phyloP scores from a whole-genome alignment of 257 asterid genomes.

The Rauvolfia tetraphylla region DNA sequence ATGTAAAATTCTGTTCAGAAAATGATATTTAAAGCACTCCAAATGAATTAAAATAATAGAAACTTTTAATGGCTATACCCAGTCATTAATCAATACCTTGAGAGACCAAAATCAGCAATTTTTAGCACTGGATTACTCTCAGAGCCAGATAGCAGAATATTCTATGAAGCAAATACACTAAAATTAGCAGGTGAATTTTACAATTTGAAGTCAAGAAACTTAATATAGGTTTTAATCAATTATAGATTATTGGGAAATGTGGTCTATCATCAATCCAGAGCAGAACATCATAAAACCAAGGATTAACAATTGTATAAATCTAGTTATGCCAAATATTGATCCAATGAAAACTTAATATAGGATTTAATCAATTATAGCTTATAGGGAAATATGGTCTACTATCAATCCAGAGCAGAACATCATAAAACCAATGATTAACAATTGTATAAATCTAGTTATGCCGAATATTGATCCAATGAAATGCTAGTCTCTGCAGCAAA shows the following conservation, averaged over 20 bases:
- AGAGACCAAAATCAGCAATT: conserved; percentile 60
- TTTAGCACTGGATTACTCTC: conserved; percentile 40
- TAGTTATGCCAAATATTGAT: too few species aligned
- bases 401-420: not conserved
- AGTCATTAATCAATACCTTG: conserved; percentile 33
- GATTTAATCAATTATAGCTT: not conserved
- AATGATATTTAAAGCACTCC: conserved; percentile 7
- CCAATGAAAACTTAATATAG: not conserved
- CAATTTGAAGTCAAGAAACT: not conserved
- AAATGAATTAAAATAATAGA: not conserved
- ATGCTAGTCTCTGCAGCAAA: not conserved
- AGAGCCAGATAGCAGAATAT: conserved; percentile 41
- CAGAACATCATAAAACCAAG: not conserved
- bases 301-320: not conserved
- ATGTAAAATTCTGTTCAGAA: conserved; percentile 34
- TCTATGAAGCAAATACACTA: conserved; percentile 25
- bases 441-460: not conserved
- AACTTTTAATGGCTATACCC: not conserved
- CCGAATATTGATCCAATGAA: not conserved
- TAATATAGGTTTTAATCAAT: not conserved
- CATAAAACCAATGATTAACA: not conserved
- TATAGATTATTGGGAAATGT: not conserved
- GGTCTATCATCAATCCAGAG: not conserved
- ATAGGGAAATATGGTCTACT: not conserved
- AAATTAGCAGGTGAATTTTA: not conserved